Percentiles rank a stretch among this genome's conserved stretches.
These are phyloP conservation scores for Arctium minus DNA, from an alignment of 129 eudicot genomes.

Conservation along the genomic window DNA sequence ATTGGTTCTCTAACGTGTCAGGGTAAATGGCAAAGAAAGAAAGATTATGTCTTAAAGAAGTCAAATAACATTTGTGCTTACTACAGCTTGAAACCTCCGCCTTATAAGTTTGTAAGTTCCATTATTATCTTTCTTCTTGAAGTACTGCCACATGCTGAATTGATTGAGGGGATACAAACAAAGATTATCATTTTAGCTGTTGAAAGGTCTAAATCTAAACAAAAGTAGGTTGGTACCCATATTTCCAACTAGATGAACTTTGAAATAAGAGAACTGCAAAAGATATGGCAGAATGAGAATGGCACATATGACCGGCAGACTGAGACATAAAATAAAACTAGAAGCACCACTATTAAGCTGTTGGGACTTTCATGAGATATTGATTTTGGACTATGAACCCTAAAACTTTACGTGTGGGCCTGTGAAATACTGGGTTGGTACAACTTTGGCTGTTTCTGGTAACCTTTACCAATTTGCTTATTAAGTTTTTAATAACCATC, in stretches of 20 bases:
- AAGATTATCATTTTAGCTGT: not conserved
- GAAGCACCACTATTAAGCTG: not conserved
- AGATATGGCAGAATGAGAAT: not conserved
- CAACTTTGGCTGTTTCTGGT: too few species aligned
- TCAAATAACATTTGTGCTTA: constrained; percentile 46
- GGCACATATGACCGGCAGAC: not conserved
- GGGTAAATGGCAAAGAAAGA: constrained; percentile 37
- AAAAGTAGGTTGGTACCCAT: not conserved
- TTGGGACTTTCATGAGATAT: not conserved
- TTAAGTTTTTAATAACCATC: too few species aligned
- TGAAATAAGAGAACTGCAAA: not conserved
- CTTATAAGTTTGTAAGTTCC: constrained; percentile 71
- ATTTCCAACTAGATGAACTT: not conserved
- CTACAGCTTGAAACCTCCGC: constrained; percentile 75
- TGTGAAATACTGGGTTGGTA: too few species aligned
- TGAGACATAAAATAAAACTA: not conserved
- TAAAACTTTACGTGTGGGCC: not conserved
- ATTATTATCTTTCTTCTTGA: not conserved
- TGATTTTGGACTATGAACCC: not conserved
- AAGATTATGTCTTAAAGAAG: constrained; percentile 14
- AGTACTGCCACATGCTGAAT: not conserved
- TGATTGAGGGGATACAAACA: not conserved
- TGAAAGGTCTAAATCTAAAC: not conserved
- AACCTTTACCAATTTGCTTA: too few species aligned
- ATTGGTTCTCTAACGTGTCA: constrained; percentile 15